Percentiles rank a stretch among this genome's conserved stretches.
Evolutionary conservation across 2,329 filamentous ascomycete species (phyloP).

Genomic region (Neonectria coccinea): DNA sequence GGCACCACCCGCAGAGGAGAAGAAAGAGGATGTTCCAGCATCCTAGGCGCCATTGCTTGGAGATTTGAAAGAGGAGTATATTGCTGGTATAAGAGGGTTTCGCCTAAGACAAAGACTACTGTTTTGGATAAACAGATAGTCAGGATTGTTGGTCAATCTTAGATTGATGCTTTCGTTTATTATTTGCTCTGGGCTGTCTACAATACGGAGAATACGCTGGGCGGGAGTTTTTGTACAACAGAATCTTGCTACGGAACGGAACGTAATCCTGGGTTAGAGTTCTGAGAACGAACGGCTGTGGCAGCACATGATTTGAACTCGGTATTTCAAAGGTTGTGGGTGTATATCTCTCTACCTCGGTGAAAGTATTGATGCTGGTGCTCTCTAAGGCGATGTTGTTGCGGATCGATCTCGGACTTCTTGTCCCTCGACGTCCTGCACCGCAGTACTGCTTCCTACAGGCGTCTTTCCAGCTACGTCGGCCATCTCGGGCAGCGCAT

Average conservation of each 20-base stretch:
- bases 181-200: constrained; percentile 16
- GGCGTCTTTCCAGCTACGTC: constrained; percentile 6
- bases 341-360: background rate
- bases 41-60: constrained; percentile 9
- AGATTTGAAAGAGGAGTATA: constrained; percentile 1
- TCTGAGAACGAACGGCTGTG: constrained; percentile 16
- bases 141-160: constrained; percentile 7
- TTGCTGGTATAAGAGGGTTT: constrained; percentile 12
- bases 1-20: constrained; percentile 16
- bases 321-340: background rate
- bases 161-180: constrained; percentile 10
- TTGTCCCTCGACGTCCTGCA: constrained; percentile 5
- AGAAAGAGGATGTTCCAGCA: constrained; percentile 25
- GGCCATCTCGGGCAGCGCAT: constrained; percentile 49
- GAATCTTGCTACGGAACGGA: constrained; percentile 17
- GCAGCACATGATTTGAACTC: constrained; percentile 7
- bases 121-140: constrained; percentile 22
- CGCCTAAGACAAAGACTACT: constrained; percentile 2
- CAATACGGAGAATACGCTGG: constrained; percentile 12
- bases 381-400: background rate
- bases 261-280: constrained; percentile 16
- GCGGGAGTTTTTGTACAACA: constrained; percentile 30
- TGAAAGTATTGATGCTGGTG: background rate
- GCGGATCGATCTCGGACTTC: background rate
- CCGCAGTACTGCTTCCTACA: background rate